These are phyloP conservation scores for Claviceps sp. DNA, from an alignment of 2,329 filamentous ascomycete genomes.

Conservation along the genomic window DNA sequence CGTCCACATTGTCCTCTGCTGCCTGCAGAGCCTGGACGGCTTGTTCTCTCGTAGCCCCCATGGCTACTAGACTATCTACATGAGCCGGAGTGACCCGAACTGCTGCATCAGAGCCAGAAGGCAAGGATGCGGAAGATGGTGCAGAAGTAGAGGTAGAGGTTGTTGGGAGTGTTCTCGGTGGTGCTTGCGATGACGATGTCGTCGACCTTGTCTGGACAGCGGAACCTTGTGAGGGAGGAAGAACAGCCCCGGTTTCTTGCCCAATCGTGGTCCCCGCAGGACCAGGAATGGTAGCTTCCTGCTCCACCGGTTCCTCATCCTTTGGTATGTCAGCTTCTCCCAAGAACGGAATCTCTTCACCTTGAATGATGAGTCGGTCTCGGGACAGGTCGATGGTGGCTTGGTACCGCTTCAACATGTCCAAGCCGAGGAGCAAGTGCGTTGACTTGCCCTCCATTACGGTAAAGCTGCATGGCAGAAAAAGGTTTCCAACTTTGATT, in stretches of 20 bases:
- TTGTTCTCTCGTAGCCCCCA: conserved; percentile 65
- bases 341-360: conserved; percentile 77
- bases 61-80: conserved; percentile 60
- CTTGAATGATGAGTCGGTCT: conserved; percentile 78
- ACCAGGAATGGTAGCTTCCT: conserved; percentile 74
- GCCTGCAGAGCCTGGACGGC: conserved; percentile 73
- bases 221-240: conserved; percentile 12
- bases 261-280: conserved; percentile 85
- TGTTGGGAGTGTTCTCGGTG: conserved; percentile 11
- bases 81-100: conserved; percentile 44
- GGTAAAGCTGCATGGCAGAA: conserved; percentile 88
- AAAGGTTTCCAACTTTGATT: conserved; percentile 80
- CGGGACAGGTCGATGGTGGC: conserved; percentile 79
- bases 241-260: conserved; percentile 65
- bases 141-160: conserved; percentile 10
- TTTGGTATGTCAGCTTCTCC: conserved; percentile 93
- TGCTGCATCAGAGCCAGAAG: conserved; percentile 8
- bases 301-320: conserved; percentile 56
- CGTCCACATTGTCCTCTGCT: conserved; percentile 76
- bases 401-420: conserved; percentile 95
- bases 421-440: conserved; percentile 80
- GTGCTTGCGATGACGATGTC: conserved; percentile 4
- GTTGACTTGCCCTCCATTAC: conserved; percentile 99
- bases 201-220: conserved; percentile 9
- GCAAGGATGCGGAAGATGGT: conserved; percentile 12